Evolutionary conservation across 139 green algal species (phyloP).

Genomic region (Monoraphidium neglectum): DNA sequence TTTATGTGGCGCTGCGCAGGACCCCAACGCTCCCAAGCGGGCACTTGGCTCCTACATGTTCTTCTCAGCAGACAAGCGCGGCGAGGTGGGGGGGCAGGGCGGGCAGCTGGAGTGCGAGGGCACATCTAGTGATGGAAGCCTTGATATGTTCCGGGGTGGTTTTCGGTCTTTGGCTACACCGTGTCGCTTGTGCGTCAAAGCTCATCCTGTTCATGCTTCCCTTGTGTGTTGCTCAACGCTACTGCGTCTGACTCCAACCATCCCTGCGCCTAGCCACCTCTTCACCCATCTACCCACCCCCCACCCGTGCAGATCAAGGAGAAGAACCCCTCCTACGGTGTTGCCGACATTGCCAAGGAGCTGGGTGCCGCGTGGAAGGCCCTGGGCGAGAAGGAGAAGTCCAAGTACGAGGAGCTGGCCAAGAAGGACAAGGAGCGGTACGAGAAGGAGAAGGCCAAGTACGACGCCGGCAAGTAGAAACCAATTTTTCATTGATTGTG

Average conservation of each 20-base stretch:
- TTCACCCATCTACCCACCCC: background rate
- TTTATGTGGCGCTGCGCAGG: background rate
- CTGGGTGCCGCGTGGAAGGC: slow-evolving; percentile 56
- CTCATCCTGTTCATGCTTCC: background rate
- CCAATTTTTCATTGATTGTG: no score
- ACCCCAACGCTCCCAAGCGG: slow-evolving; percentile 24
- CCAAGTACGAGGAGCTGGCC: no score
- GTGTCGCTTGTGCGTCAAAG: background rate
- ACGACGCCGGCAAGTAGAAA: no score
- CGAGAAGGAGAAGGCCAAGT: no score
- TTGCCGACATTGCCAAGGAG: slow-evolving; percentile 52
- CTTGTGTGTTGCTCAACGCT: background rate
- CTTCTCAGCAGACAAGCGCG: slow-evolving; percentile 64
- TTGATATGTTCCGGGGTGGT: no score
- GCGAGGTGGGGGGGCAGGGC: slow-evolving; percentile 12
- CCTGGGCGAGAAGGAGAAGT: slow-evolving; percentile 47
- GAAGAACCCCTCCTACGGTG: slow-evolving; percentile 35
- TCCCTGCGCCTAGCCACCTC: background rate
- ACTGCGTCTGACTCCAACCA: background rate
- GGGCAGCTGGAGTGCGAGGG: no score
- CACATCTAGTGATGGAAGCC: no score
- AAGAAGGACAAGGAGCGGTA: no score
- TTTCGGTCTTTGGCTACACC: slow-evolving; percentile 17
- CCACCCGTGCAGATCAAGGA: slow-evolving; percentile 8
- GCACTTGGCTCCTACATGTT: slow-evolving; percentile 67